These are phyloP conservation scores for Xerocomus potaroensis DNA, from an alignment of 768 basidiomycete genomes.

Conservation along the genomic window DNA sequence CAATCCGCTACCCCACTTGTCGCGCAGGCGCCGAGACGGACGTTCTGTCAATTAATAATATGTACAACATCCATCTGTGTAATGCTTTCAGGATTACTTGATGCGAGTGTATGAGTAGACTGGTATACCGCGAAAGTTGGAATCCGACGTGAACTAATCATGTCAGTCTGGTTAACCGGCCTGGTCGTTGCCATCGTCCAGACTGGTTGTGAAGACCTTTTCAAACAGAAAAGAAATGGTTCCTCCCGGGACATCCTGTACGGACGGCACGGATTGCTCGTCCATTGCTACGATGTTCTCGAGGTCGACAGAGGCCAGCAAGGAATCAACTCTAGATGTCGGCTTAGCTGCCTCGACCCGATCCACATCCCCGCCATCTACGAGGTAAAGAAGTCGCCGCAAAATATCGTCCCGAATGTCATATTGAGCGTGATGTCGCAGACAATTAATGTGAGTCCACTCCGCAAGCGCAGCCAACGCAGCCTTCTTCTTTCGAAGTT, in stretches of 20 bases:
- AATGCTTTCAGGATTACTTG: constrained; percentile 1
- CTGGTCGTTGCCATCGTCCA: constrained; percentile 4
- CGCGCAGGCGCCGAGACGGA: no score
- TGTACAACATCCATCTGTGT: constrained; percentile 6
- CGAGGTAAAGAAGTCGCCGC: constrained; percentile 38
- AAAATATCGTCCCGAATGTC: constrained; percentile 65
- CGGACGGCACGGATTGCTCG: constrained; percentile 33
- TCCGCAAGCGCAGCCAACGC: constrained; percentile 69
- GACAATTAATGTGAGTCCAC: constrained; percentile 84
- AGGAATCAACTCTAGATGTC: constrained; percentile 27
- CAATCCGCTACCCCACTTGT: constrained; percentile 3
- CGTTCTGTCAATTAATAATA: constrained; percentile 5
- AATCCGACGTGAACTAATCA: not conserved
- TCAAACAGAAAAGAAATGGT: constrained; percentile 77
- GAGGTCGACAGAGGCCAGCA: constrained; percentile 45
- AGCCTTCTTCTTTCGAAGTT: constrained; percentile 61
- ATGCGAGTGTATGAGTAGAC: not conserved
- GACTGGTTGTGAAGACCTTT: constrained; percentile 36
- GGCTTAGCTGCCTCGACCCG: constrained; percentile 8
- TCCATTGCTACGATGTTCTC: constrained; percentile 41
- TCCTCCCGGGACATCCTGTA: constrained; percentile 55
- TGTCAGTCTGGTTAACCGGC: constrained; percentile 1
- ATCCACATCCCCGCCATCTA: constrained; percentile 12
- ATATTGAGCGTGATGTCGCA: constrained; percentile 40
- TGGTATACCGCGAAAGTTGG: not conserved